Evolutionary conservation across 495 filamentous ascomycete species (phyloP).

Genomic region (Xylaria intraflava): DNA sequence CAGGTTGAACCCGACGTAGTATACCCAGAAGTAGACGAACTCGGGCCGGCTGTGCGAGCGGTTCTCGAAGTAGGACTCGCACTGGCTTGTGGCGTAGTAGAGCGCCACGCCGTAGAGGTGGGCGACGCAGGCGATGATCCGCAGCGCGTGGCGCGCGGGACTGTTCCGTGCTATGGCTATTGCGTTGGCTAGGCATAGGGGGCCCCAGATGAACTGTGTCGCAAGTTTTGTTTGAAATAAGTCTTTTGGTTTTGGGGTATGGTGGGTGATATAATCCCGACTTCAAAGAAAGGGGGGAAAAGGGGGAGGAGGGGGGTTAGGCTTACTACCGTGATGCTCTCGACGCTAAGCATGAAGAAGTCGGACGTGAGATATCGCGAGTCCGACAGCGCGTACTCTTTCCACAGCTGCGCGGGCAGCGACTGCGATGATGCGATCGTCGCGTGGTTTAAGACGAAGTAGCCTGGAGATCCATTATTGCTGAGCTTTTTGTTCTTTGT

Average conservation of each 20-base stretch:
- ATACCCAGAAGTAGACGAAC: conserved; percentile 77
- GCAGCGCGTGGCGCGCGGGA: conserved; percentile 62
- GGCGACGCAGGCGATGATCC: conserved; percentile 64
- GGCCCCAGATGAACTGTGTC: conserved; percentile 59
- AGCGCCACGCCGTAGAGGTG: conserved; percentile 83
- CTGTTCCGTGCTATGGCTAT: conserved; percentile 48
- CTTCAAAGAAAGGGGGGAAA: background rate
- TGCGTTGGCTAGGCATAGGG: conserved; percentile 65
- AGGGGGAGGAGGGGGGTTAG: conserved; percentile 5
- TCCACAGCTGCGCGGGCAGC: conserved; percentile 76
- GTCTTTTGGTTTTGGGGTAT: background rate
- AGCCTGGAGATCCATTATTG: too few species aligned
- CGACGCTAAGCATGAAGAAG: conserved; percentile 75
- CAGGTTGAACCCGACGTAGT: conserved; percentile 79
- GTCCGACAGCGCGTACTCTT: conserved; percentile 79
- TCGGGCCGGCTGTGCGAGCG: conserved; percentile 68
- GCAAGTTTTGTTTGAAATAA: background rate
- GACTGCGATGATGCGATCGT: conserved; percentile 32
- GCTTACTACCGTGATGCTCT: conserved; percentile 73
- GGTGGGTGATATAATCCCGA: too few species aligned
- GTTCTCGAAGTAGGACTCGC: conserved; percentile 53
- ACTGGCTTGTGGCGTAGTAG: conserved; percentile 77
- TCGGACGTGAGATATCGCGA: conserved; percentile 76
- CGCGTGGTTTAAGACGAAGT: conserved; percentile 63
- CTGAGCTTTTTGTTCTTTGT: too few species aligned